Conservation (phyloP, 331 rosid genomes). For the Dryas integrifolia region DNA sequence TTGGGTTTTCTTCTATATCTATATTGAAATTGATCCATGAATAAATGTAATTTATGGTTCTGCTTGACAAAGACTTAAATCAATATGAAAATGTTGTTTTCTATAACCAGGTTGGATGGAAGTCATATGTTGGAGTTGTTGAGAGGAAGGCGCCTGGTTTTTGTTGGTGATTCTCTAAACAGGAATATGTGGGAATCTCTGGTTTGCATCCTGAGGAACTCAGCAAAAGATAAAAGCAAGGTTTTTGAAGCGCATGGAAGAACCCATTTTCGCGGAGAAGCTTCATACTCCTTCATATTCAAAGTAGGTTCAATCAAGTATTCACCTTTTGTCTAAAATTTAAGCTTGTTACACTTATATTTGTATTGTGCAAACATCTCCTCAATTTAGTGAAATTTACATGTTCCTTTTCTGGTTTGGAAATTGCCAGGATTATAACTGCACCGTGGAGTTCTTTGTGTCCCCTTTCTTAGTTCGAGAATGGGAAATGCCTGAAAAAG, state of each 20-base stretch:
- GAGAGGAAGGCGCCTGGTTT: constrained; percentile 78
- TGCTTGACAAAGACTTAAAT: not conserved
- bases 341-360: not conserved
- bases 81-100: not conserved
- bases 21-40: not conserved
- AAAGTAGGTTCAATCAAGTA: constrained; percentile 39
- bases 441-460: constrained; percentile 83
- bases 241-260: constrained; percentile 84
- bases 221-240: constrained; percentile 51
- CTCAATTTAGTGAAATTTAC: not conserved
- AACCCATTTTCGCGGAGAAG: constrained; percentile 75
- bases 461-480: constrained; percentile 95
- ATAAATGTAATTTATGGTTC: not conserved
- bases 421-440: constrained; percentile 62
- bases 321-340: not conserved
- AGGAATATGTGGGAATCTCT: constrained; percentile 99
- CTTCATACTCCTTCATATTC: constrained; percentile 80
- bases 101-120: constrained; percentile 63
- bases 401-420: constrained; percentile 12
- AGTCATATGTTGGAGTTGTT: constrained; percentile 62
- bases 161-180: constrained; percentile 94
- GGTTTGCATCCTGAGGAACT: constrained; percentile 75
- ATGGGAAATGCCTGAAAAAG: constrained; percentile 68
- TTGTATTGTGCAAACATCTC: not conserved
- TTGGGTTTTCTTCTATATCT: not conserved